These are phyloP conservation scores for Fagopyrum homotropicum DNA, from an alignment of 148 eudicot species.

Conservation along the genomic window DNA sequence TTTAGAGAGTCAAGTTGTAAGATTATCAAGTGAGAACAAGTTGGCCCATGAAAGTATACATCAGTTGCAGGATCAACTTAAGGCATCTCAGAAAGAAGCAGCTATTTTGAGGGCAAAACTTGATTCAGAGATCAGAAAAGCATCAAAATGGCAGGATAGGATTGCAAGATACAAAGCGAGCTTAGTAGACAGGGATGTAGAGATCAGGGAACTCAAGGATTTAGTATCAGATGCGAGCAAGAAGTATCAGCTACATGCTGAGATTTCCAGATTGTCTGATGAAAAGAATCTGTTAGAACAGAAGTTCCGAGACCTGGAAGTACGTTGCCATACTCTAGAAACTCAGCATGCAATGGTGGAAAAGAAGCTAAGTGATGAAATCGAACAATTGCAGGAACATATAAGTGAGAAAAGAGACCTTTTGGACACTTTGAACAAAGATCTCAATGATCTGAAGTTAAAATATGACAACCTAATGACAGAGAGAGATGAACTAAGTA, in stretches of 20 bases:
- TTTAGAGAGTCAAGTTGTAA: conserved; percentile 48
- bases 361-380: conserved; percentile 46
- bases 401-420: conserved; percentile 28
- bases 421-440: conserved; percentile 28
- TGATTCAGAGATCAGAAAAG: conserved; percentile 62
- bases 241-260: conserved; percentile 51
- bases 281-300: conserved; percentile 54
- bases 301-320: conserved; percentile 61
- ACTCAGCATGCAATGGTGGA: conserved; percentile 29
- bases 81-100: conserved; percentile 49
- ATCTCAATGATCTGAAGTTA: conserved; percentile 27
- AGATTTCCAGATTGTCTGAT: conserved; percentile 52
- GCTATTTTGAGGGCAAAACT: conserved; percentile 49
- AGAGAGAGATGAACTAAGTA: conserved; percentile 37
- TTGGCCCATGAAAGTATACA: conserved; percentile 30
- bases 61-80: conserved; percentile 51
- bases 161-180: conserved; percentile 72
- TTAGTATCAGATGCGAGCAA: conserved; percentile 56
- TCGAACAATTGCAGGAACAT: conserved; percentile 41
- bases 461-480: conserved; percentile 31
- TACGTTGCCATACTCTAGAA: conserved; percentile 57
- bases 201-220: conserved; percentile 69
- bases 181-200: conserved; percentile 67
- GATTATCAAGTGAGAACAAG: conserved; percentile 47
- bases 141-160: conserved; percentile 60